Evolutionary conservation across 1,284 basidiomycete species (phyloP), one percentile per base, ranked within the genome.

Genomic region (Papiliotrema terrestris): DNA sequence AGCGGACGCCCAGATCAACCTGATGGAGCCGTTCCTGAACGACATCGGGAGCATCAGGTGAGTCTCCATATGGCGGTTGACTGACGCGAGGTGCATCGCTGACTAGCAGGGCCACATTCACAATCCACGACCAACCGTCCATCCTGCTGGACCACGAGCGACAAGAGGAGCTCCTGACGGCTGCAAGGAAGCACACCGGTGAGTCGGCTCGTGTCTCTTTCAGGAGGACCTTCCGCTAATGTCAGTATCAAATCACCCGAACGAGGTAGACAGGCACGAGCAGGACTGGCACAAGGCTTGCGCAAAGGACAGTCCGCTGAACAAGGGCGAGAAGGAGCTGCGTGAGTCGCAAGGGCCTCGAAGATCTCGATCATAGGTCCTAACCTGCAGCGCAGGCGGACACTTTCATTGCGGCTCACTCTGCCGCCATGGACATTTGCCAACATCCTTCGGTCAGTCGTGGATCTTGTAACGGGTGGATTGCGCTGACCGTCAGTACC

Each of bases 11-110:
- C 76, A 78, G 63, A 72, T 73, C 67, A 77, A 78, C 56, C 53
- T 78, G 52, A 74, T 78, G 74, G 75, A 77, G 58, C 71, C 73
- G 32, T 78, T 78, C 62, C 53, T 77, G 48, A 61, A 63, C n/a
- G 46, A 68, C 22, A 46, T 78, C 2, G 61, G 59, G 6, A 64
- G 64, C 39, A 72, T 76, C 62, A 54, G 71, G 73, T 75, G 53
- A 50, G 71, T 59, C 19, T 13, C 32, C 26, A 5, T 17, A 19
- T 25, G 25, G 23, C 44, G 45, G 14, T 32, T 23, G 20, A 20
- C 13, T 38, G 20, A 17, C 26, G 17, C 25, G 14, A 25, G 11
- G 36, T 37, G 36, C n/a, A 47, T 56, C 37, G 51, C 46, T 19
- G 51, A 8, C n/a, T 8, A 8, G 17, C 43, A 65, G 75, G 45